phyloP scores from a whole-genome alignment of 768 basidiomycete genomes.

The Pholiota conissans region DNA sequence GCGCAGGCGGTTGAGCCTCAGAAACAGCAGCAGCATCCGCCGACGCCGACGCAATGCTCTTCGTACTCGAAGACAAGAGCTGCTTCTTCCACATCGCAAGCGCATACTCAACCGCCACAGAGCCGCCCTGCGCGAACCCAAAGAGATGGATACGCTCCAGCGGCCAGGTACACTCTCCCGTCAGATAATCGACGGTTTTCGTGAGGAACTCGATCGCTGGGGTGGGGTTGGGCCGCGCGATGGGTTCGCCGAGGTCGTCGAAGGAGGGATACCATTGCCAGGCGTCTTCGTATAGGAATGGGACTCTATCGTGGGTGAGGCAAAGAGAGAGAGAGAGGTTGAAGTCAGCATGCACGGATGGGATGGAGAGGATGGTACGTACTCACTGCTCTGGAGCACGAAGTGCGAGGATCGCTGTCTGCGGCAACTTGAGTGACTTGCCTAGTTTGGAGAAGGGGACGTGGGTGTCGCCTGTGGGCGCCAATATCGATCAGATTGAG shows the following conservation, averaged over 20 bases:
- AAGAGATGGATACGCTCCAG: constrained; percentile 75
- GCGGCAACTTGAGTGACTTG: constrained; percentile 75
- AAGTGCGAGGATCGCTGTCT: constrained; percentile 82
- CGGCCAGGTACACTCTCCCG: constrained; percentile 64
- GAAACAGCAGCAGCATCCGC: not conserved
- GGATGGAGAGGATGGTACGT: not conserved
- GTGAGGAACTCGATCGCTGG: constrained; percentile 58
- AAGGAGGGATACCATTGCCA: constrained; percentile 90
- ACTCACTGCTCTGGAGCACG: constrained; percentile 76
- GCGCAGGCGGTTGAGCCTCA: constrained; percentile 16
- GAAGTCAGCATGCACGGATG: not conserved
- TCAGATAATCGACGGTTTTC: constrained; percentile 56
- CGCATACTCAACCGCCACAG: constrained; percentile 68
- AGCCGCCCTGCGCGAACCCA: constrained; percentile 88
- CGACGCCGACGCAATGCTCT: constrained; percentile 5
- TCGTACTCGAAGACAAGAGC: constrained; percentile 12
- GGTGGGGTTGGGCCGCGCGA: constrained; percentile 73
- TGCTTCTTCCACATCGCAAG: constrained; percentile 54
- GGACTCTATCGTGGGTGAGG: no score
- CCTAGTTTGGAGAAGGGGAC: constrained; percentile 76
- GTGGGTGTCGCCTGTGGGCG: constrained; percentile 76
- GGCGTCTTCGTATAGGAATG: constrained; percentile 75
- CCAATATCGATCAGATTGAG: not conserved
- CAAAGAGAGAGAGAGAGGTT: no score
- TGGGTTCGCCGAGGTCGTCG: constrained; percentile 72